phyloP scores from a whole-genome alignment of 2,329 filamentous ascomycete genomes.

The Chaetomiaceae sp. region DNA sequence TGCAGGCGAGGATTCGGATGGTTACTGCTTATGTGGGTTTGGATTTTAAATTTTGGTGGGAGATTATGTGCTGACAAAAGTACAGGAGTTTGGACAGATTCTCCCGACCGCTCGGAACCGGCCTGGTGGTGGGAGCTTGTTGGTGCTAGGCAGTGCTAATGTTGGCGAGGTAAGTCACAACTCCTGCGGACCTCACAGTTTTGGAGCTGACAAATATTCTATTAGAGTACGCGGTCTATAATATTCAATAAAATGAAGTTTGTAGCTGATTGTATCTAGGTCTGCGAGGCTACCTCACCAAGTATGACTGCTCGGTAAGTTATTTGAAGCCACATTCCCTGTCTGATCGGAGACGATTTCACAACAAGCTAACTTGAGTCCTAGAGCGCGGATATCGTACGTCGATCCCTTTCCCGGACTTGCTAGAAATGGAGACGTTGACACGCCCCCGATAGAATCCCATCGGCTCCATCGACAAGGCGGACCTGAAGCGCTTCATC shows the following conservation, averaged over 20 bases:
- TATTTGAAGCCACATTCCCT: not conserved
- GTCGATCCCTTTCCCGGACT: not conserved
- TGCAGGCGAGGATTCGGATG: conserved; percentile 64
- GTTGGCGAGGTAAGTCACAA: conserved; percentile 42
- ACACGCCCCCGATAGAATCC: conserved; percentile 40
- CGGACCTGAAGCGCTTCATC: conserved; percentile 67
- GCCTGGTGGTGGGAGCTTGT: conserved; percentile 52
- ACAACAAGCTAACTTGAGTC: not conserved
- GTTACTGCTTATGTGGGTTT: conserved; percentile 47
- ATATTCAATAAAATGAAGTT: too few species aligned
- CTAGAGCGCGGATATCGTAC: conserved; percentile 23
- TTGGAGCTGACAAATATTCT: conserved; percentile 27
- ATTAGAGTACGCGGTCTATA: conserved; percentile 7
- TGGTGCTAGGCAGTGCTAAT: conserved; percentile 65
- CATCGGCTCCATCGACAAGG: conserved; percentile 58
- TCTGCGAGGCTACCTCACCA: conserved; percentile 53
- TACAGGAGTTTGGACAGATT: conserved; percentile 51
- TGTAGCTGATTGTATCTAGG: conserved; percentile 37
- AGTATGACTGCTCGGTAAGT: conserved; percentile 54
- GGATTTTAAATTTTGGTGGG: conserved; percentile 47
- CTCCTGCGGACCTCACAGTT: too few species aligned
- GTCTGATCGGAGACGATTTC: not conserved
- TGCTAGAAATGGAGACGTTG: conserved; percentile 30
- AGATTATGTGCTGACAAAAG: conserved; percentile 38
- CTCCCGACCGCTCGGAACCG: conserved; percentile 54